Evolutionary conservation across 2,329 filamentous ascomycete species (phyloP).

Genomic region (Scopulariopsis brevicaulis): DNA sequence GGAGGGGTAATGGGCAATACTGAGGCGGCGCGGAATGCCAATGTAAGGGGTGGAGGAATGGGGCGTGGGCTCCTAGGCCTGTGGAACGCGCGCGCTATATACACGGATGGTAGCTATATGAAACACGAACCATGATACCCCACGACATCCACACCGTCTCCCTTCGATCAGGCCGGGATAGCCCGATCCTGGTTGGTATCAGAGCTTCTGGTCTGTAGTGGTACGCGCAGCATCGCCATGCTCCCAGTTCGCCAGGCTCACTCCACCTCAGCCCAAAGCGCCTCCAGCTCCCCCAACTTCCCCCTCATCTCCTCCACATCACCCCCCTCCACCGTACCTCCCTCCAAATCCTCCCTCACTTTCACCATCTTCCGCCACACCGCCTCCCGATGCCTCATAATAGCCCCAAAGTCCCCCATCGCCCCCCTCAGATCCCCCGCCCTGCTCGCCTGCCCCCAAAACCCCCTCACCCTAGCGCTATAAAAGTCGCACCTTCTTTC

Average conservation of each 20-base stretch:
- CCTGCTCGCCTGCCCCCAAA: conserved; percentile 1
- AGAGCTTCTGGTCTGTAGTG: neutral
- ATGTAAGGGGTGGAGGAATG: too few relatives aligned
- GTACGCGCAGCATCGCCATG: neutral
- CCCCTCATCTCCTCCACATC: neutral
- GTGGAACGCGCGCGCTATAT: too few relatives aligned
- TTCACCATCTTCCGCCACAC: conserved; percentile 1
- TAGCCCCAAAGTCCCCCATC: conserved; percentile 1
- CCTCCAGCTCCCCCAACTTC: neutral
- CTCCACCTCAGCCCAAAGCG: conserved; percentile 3
- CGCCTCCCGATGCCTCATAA: conserved; percentile 3
- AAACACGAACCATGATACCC: too few relatives aligned
- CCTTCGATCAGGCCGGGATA: too few relatives aligned
- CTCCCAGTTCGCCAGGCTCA: neutral
- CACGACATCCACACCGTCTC: too few relatives aligned
- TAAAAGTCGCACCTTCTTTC: conserved; percentile 1
- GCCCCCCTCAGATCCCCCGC: neutral
- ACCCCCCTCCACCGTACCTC: neutral
- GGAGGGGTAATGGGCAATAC: too few relatives aligned
- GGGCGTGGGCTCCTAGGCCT: too few relatives aligned
- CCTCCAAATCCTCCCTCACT: neutral
- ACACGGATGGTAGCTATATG: too few relatives aligned
- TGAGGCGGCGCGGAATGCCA: too few relatives aligned
- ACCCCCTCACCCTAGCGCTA: conserved; percentile 1
- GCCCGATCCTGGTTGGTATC: too few relatives aligned